These are phyloP conservation scores for Rhodomyrtus tomentosa DNA, from an alignment of 345 rosid species.

Conservation along the genomic window DNA sequence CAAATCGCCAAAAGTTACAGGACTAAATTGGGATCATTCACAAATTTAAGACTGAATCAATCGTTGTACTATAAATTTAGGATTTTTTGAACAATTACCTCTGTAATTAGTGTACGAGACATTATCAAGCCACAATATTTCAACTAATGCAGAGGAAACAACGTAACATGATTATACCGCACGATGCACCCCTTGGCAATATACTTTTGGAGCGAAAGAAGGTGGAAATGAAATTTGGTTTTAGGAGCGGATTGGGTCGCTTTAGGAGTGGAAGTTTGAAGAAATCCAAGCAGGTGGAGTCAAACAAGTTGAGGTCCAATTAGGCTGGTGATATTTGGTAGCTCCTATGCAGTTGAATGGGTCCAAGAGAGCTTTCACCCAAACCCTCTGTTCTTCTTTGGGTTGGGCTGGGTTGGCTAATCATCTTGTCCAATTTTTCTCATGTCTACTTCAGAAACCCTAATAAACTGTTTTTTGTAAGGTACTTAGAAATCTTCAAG, in stretches of 20 bases:
- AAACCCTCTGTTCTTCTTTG: not conserved
- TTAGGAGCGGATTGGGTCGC: not conserved
- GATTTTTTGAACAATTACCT: no score
- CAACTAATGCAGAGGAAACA: no score
- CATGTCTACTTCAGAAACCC: not conserved
- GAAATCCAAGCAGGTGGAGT: not conserved
- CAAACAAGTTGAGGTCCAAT: not conserved
- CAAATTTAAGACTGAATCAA: no score
- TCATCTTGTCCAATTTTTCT: not conserved
- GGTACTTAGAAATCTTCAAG: not conserved
- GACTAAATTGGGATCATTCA: no score
- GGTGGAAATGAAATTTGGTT: no score
- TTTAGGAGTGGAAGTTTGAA: not conserved
- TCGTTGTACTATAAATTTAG: no score
- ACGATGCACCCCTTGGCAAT: not conserved
- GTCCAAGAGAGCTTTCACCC: not conserved
- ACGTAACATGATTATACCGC: no score
- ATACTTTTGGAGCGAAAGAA: not conserved
- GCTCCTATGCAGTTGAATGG: not conserved
- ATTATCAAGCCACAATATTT: no score
- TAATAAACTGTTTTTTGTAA: no score
- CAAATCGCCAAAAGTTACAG: no score
- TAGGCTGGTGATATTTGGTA: not conserved
- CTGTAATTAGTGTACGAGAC: no score
- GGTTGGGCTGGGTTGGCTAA: not conserved